phyloP scores from a whole-genome alignment of 805 yeast species.

The Ogataea paraovalis region DNA sequence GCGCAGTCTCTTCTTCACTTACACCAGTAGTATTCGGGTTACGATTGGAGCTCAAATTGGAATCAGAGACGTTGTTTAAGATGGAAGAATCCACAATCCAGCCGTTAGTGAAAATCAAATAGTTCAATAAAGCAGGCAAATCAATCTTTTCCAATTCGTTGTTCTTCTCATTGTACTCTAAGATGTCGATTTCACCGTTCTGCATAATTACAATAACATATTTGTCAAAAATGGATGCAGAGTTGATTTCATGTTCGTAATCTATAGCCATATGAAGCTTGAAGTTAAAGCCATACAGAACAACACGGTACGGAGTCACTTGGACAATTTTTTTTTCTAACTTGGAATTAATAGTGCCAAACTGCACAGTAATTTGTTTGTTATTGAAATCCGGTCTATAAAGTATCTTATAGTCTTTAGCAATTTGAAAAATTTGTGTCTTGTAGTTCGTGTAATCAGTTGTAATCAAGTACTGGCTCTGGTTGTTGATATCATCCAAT shows the following conservation, averaged over 20 bases:
- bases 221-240: constrained; percentile 60
- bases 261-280: constrained; percentile 47
- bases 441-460: constrained; percentile 62
- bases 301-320: constrained; percentile 62
- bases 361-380: constrained; percentile 59
- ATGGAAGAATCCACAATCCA: constrained; percentile 52
- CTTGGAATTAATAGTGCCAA: constrained; percentile 41
- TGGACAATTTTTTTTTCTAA: constrained; percentile 61
- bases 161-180: constrained; percentile 32
- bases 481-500: constrained; percentile 34
- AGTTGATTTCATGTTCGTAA: constrained; percentile 58
- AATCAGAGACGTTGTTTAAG: constrained; percentile 39
- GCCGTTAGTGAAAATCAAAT: constrained; percentile 60
- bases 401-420: constrained; percentile 56
- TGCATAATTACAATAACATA: constrained; percentile 59
- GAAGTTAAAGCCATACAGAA: constrained; percentile 60
- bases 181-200: constrained; percentile 66
- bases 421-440: constrained; percentile 65
- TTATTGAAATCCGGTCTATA: constrained; percentile 60
- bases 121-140: constrained; percentile 32
- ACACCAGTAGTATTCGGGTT: constrained; percentile 21
- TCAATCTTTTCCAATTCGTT: constrained; percentile 26
- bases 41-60: constrained; percentile 20
- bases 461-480: constrained; percentile 59
- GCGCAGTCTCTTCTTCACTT: constrained; percentile 17